Base-by-base conservation (phyloP, 1,284 basidiomycete species). In the Cerioporus squamosus region DNA sequence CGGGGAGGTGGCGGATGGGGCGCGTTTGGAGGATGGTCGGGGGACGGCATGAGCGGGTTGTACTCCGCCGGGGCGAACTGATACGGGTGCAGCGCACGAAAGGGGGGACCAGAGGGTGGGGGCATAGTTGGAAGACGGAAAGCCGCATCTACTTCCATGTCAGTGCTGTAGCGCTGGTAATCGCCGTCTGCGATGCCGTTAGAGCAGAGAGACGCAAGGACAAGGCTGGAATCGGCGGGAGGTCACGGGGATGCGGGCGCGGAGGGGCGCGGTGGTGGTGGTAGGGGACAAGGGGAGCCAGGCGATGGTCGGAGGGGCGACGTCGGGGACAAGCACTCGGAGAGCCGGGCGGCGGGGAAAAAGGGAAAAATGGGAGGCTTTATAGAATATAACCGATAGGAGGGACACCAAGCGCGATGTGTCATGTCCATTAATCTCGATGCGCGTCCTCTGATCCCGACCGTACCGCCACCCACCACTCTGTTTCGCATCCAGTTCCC, bases 61-160 rank as follows among this genome's bases (percentile, higher is more conserved):
- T 63, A 62, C 58, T 62, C 68, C 54, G 64, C 60, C 43, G 62
- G 64, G 65, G 62, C 61, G 56, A 55, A 67, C 53, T 66, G 67
- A 61, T 66, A 70, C 53, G 66, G 57, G 50, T 63, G 56, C 43
- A 64, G 59, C 52, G 63, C 54, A 51, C 60, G 65, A 60, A 59
- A 66, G 57, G 63, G 65, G 46, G 59, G 43, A 53, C 59, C 60
- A 52, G 62, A 50, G 48, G 58, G 53, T 20, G 66, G 62, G 56
- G 65, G 52, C 53, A 67, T 68, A 60, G 68, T 46, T 57, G 65
- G 52, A 51, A 57, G 60, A 51, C 64, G 62, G 67, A 66, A 69
- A 44, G 68, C 65, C 63, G 65, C 63, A 60, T 69, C 69, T 60
- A 70, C 69, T 69, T 70, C 64, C 69, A 70, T 70, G 67, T 59